These are phyloP conservation scores for Dryadomyces quercivorus DNA, from an alignment of 2,329 filamentous ascomycete species.

Conservation along the genomic window DNA sequence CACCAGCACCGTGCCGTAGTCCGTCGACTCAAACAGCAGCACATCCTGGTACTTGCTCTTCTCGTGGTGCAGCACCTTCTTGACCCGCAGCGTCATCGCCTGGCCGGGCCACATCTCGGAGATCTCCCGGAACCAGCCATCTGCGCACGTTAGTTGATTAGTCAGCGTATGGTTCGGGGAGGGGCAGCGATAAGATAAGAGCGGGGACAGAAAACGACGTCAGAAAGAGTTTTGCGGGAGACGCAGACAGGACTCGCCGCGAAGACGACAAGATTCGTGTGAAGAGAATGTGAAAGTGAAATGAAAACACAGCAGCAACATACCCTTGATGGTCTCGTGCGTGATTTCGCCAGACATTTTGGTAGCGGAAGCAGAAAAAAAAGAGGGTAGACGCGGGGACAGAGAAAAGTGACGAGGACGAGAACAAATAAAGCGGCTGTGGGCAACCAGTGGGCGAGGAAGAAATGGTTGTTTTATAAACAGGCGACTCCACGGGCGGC, in stretches of 20 bases:
- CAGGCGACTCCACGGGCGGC: neutral
- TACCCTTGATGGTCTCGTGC: slow-evolving; percentile 69
- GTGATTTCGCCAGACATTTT: slow-evolving; percentile 60
- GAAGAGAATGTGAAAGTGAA: too few species aligned
- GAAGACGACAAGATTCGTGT: too few species aligned
- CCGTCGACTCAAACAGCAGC: slow-evolving; percentile 94
- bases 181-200: slow-evolving; percentile 8
- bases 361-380: slow-evolving; percentile 6
- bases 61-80: slow-evolving; percentile 97
- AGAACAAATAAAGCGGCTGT: neutral
- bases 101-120: slow-evolving; percentile 98
- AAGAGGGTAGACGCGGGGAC: neutral
- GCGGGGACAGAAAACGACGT: slow-evolving; percentile 6
- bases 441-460: neutral
- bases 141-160: slow-evolving; percentile 37
- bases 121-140: slow-evolving; percentile 99
- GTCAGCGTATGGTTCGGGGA: neutral
- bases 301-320: slow-evolving; percentile 12
- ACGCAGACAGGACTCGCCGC: too few species aligned
- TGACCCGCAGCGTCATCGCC: slow-evolving; percentile 96
- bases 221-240: neutral
- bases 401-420: neutral
- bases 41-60: slow-evolving; percentile 99
- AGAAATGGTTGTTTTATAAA: too few species aligned
- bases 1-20: slow-evolving; percentile 92